Percentiles rank a stretch among this genome's conserved stretches.
Evolutionary conservation across 2,329 filamentous ascomycete species (phyloP).

Genomic region (Thelonectria discophora): DNA sequence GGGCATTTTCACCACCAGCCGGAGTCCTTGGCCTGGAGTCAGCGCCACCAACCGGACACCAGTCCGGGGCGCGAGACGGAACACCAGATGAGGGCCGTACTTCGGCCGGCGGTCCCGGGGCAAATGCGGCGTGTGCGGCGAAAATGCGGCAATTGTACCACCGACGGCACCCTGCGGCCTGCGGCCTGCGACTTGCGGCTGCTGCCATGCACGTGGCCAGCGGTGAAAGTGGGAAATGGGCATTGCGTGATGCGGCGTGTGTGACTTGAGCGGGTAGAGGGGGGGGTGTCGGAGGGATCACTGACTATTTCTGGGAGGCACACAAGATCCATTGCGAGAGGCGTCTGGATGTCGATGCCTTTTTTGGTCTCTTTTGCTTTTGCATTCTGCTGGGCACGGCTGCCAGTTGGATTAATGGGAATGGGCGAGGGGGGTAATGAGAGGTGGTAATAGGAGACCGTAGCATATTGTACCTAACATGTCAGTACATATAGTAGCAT

Average conservation of each 20-base stretch:
- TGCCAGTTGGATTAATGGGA: conserved; percentile 2
- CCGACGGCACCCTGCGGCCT: neutral
- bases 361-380: conserved; percentile 6
- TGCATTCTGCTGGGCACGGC: conserved; percentile 9
- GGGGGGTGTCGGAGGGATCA: conserved; percentile 7
- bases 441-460: conserved; percentile 8
- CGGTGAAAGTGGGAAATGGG: conserved; percentile 23
- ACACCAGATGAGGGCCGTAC: conserved; percentile 3
- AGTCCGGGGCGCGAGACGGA: conserved; percentile 31
- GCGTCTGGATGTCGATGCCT: conserved; percentile 7
- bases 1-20: conserved; percentile 7
- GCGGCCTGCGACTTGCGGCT: conserved; percentile 24
- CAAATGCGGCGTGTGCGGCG: conserved; percentile 38
- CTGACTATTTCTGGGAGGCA: conserved; percentile 6
- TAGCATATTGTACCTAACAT: conserved; percentile 20
- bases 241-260: conserved; percentile 40
- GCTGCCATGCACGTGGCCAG: conserved; percentile 21
- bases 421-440: neutral
- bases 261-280: conserved; percentile 19
- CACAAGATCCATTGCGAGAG: conserved; percentile 3
- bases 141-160: conserved; percentile 38
- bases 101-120: conserved; percentile 34
- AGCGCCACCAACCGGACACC: conserved; percentile 20
- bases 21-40: conserved; percentile 10
- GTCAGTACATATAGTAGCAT: conserved; percentile 9